Evolutionary conservation across 1,139 yeast species (phyloP).

Genomic region (Tardiomyces digboiensis): DNA sequence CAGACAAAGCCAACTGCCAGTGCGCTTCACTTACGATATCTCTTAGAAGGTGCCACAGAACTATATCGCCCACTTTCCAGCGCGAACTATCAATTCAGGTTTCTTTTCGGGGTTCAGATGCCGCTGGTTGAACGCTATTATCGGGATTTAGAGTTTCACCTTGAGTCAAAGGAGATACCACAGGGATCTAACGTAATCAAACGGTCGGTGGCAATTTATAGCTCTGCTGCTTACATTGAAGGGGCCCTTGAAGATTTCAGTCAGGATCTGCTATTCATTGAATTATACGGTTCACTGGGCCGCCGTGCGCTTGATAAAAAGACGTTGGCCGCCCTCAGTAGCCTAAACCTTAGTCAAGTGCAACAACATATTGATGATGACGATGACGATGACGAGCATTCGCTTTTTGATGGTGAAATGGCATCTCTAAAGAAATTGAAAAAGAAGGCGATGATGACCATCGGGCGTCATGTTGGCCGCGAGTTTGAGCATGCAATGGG

Average conservation of each 20-base stretch:
- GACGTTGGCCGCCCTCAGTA: constrained; percentile 10
- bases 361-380: constrained; percentile 5
- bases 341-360: constrained; percentile 9
- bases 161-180: constrained; percentile 16
- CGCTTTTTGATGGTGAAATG: constrained; percentile 48
- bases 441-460: constrained; percentile 30
- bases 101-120: constrained; percentile 62
- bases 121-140: constrained; percentile 52
- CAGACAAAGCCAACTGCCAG: constrained; percentile 57
- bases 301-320: neutral
- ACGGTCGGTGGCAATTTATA: constrained; percentile 47
- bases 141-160: constrained; percentile 38
- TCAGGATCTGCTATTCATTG: constrained; percentile 53
- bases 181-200: constrained; percentile 39
- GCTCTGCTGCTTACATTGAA: constrained; percentile 47
- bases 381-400: constrained; percentile 25
- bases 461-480: constrained; percentile 38
- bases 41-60: constrained; percentile 58
- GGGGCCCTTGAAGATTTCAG: constrained; percentile 54
- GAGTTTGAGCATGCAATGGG: constrained; percentile 43
- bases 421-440: constrained; percentile 38
- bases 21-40: constrained; percentile 48
- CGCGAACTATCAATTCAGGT: constrained; percentile 55
- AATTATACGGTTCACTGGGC: constrained; percentile 40
- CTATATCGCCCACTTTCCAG: constrained; percentile 50